phyloP scores from a whole-genome alignment of 805 yeast genomes.

The Zygotorulaspora danielsina region DNA sequence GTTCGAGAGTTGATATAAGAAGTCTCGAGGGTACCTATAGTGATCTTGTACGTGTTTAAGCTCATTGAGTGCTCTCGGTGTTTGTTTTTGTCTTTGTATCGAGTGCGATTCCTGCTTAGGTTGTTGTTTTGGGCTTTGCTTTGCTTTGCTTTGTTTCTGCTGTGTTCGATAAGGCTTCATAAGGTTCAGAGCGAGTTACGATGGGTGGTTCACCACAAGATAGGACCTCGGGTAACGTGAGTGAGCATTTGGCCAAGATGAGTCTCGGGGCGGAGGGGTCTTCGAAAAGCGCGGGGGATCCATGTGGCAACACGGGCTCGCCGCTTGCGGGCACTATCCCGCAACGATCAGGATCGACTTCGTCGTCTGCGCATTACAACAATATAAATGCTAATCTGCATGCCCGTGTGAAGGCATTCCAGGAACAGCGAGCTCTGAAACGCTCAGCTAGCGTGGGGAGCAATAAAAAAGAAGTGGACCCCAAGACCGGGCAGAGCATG shows the following conservation, averaged over 20 bases:
- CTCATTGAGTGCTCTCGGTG: too few relatives aligned
- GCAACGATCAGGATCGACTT: slow-evolving; percentile 16
- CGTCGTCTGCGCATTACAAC: slow-evolving; percentile 31
- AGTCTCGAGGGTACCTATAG: too few relatives aligned
- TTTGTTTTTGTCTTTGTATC: too few relatives aligned
- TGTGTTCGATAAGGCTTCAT: too few relatives aligned
- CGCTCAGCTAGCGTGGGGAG: slow-evolving; percentile 35
- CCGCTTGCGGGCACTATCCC: neutral
- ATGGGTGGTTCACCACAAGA: slow-evolving; percentile 1
- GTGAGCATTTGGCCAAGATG: slow-evolving; percentile 17
- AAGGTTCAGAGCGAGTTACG: too few relatives aligned
- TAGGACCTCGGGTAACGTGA: slow-evolving; percentile 6
- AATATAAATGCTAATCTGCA: slow-evolving; percentile 71
- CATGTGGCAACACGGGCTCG: neutral
- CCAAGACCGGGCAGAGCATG: slow-evolving; percentile 19
- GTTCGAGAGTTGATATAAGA: too few relatives aligned
- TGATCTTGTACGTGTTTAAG: too few relatives aligned
- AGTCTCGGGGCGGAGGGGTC: slow-evolving; percentile 13
- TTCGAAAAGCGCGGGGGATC: slow-evolving; percentile 3
- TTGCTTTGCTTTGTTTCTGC: too few relatives aligned
- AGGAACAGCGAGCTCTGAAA: slow-evolving; percentile 63
- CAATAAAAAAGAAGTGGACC: slow-evolving; percentile 16
- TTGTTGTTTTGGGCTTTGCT: too few relatives aligned
- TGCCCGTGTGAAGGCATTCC: slow-evolving; percentile 83
- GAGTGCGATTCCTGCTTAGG: too few relatives aligned